Conservation (phyloP, 768 basidiomycete genomes). For the Boletellus ananas region DNA sequence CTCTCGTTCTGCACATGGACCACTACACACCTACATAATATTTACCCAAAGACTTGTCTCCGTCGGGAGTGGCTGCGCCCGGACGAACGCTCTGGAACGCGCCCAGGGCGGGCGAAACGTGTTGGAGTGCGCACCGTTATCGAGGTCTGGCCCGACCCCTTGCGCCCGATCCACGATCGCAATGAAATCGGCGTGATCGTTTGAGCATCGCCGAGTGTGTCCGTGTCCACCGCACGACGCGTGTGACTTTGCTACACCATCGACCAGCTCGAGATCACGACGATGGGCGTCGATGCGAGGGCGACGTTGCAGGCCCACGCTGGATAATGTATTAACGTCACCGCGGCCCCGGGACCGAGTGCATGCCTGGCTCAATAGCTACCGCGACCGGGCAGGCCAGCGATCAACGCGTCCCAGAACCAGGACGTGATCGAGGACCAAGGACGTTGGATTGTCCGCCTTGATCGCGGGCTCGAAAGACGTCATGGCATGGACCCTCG, state of each 20-base stretch:
- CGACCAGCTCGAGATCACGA: background rate
- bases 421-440: conserved; percentile 6
- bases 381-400: background rate
- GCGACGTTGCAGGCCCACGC: no score
- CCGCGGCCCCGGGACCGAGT: conserved; percentile 4
- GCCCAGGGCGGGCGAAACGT: no score
- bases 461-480: conserved; percentile 2
- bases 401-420: background rate
- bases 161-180: conserved; percentile 1
- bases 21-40: no score
- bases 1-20: no score
- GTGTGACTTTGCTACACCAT: background rate
- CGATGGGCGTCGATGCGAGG: no score
- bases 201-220: background rate
- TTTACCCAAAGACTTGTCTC: no score
- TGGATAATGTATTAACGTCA: no score
- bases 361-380: background rate
- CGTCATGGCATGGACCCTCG: conserved; percentile 13
- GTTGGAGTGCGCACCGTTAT: no score
- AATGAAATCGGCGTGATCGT: background rate
- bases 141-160: background rate
- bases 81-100: no score
- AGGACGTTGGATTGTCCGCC: background rate
- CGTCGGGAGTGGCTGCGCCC: no score
- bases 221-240: no score